Base-by-base conservation (phyloP, 176 grass and related monocot species). In the Hordeum vulgare region DNA sequence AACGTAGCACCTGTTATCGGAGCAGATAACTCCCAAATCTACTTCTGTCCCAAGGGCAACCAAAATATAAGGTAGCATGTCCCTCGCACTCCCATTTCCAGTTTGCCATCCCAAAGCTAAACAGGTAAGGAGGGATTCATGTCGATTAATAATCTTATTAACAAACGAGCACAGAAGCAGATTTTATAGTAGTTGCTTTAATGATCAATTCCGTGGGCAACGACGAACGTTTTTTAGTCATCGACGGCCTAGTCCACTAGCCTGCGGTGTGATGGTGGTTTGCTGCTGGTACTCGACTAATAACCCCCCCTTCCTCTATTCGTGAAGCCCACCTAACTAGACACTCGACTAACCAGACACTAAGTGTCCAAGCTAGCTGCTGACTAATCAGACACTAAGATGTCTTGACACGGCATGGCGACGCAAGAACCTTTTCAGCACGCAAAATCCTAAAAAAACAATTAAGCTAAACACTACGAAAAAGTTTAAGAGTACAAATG, bases 71-170 rank as follows among this genome's bases (percentile, higher is more conserved):
- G 93, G 87, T 79, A 98, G 67, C 13, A 40, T 96, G 63, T 94
- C 93, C 86, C 90, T 84, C 51, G 83, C 90, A 14, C 83, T 92
- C 71, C 90, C 96, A 25, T 91, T 90, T 86, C 78, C 91, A 76
- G 86, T 91, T 74, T 95, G 96, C 96, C 96, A 95, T 47, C 91
- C 96, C 91, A 98, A 79, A 77, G 94, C 96, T 98, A 74, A 67
- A 84, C 3, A 8, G 23, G 60, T 81, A 49, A 88, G 74, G 25
- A 23, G 45, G 67, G 11, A 66, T 9, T 5, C 18, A 63, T 17
- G 56, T 7, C 15, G 25, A 65, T 75, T 72, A 71, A 78, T 61
- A 13, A 69, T 81, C 18, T 26, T 64, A 71, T 39, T 8, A 14
- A 54, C 18, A 80, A 18, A 78, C 6, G 5, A 78, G 45, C 82